Base-by-base conservation (phyloP, 176 grass and related monocot genomes). In the Poa annua region DNA sequence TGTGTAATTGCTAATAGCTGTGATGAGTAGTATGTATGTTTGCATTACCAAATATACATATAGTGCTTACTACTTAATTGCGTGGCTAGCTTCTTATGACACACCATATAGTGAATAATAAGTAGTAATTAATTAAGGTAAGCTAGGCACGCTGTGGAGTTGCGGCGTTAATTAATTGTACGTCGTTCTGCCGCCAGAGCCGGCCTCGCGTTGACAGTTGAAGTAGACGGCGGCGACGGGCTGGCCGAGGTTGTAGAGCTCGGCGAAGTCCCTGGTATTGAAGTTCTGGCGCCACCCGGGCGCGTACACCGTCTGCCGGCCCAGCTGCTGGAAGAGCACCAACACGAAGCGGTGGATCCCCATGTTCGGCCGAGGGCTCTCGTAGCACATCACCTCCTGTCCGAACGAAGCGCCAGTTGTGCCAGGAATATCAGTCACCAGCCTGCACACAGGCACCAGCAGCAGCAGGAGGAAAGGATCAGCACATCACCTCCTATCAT, bases 341-440 rank as follows among this genome's bases (percentile, higher is more conserved):
- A 97, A 66, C 47, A 89, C 86, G 66, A 93, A 65, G 64, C 94
- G 91, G 48, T 97, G 94, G 84, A 97, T 97, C 20, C 94, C 94
- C 42, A 78, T 56, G 39, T 50, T 87, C 3, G 94, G 94, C 26
- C 75, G 44, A 1, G 94, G 94, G 68, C 64, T 52, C 84, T 93
- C 81, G 64, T 97, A 97, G 67, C 61, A 62, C 35, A 89, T 32
- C 61, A 93, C 79, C 84, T 97, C 94, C 76, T 88, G 85, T 35
- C 88, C 94, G 80, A 89, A 93, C 4, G 77, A 8, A 68, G 77
- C 83, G 24, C 48, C 84, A 33, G 94, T 93, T 8, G 91, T 93
- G 15, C 77, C 94, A 8, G 94, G 91, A 69, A 96, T 96, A 66
- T 96, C 86, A 33, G 60, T 85, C 25, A 96, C 94, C 74, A 96